Percentiles rank a stretch among this genome's conserved stretches.
These are phyloP conservation scores for Suillus tomentosus DNA, from an alignment of 768 basidiomycete species.

Conservation along the genomic window DNA sequence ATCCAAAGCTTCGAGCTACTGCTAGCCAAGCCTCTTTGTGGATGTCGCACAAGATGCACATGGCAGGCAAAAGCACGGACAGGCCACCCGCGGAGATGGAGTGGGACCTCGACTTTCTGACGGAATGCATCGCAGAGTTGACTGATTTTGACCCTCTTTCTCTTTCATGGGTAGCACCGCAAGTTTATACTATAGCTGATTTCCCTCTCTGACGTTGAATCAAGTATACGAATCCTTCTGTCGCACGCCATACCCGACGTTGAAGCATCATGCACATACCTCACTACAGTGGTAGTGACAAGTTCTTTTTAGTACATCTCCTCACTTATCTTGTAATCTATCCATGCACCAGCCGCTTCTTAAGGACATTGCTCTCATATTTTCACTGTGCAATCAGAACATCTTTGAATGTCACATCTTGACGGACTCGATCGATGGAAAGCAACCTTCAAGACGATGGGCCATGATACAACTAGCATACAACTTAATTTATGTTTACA, in stretches of 20 bases:
- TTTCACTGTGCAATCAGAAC: background rate
- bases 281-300: background rate
- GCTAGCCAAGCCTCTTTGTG: constrained; percentile 26
- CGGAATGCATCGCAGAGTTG: background rate
- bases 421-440: background rate
- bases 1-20: constrained; percentile 29
- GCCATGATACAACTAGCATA: background rate
- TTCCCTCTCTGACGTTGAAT: background rate
- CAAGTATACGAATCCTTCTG: background rate
- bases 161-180: background rate
- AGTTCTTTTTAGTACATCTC: background rate
- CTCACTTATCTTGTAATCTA: background rate
- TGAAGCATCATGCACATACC: background rate
- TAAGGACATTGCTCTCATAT: background rate
- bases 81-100: constrained; percentile 21
- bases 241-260: background rate
- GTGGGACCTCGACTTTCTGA: constrained; percentile 29
- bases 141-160: background rate
- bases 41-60: constrained; percentile 21
- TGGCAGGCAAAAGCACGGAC: background rate
- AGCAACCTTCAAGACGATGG: background rate
- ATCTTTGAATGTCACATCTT: background rate
- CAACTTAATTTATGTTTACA: background rate
- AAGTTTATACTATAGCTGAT: background rate
- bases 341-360: background rate